Evolutionary conservation across 2,329 filamentous ascomycete species (phyloP).

Genomic region (Alternaria rosae): DNA sequence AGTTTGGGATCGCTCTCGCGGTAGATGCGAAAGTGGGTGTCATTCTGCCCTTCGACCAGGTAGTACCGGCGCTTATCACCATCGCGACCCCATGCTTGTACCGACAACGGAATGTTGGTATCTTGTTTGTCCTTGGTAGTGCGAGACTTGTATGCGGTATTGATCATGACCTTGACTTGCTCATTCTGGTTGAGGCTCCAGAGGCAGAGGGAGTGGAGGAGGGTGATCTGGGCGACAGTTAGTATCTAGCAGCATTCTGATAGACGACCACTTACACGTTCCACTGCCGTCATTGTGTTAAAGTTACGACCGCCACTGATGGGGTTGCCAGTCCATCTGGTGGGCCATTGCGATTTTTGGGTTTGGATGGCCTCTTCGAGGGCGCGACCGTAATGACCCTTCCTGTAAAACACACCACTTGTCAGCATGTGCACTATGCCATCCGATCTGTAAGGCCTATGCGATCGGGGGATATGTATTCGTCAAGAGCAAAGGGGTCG

Average conservation of each 20-base stretch:
- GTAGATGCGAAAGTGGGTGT: constrained; percentile 93
- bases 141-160: constrained; percentile 68
- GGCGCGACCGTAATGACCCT: constrained; percentile 90
- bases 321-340: constrained; percentile 84
- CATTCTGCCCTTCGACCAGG: constrained; percentile 90
- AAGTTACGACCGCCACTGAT: constrained; percentile 82
- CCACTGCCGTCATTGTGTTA: constrained; percentile 77
- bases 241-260: constrained; percentile 20
- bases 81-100: constrained; percentile 90
- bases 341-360: constrained; percentile 88
- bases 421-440: constrained; percentile 39
- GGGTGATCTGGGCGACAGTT: constrained; percentile 68
- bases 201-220: constrained; percentile 82
- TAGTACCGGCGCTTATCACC: constrained; percentile 93
- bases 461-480: constrained; percentile 31
- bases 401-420: constrained; percentile 61
- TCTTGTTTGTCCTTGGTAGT: constrained; percentile 85
- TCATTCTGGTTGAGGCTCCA: constrained; percentile 94
- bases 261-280: constrained; percentile 70
- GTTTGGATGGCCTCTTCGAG: constrained; percentile 90
- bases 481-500: constrained; percentile 24
- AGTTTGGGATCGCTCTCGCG: constrained; percentile 86
- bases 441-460: constrained; percentile 3
- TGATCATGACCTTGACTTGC: constrained; percentile 78
- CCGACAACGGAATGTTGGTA: constrained; percentile 83